Base-by-base conservation (phyloP, 2,329 filamentous ascomycete genomes). In the Ambrosiella beaveri region DNA sequence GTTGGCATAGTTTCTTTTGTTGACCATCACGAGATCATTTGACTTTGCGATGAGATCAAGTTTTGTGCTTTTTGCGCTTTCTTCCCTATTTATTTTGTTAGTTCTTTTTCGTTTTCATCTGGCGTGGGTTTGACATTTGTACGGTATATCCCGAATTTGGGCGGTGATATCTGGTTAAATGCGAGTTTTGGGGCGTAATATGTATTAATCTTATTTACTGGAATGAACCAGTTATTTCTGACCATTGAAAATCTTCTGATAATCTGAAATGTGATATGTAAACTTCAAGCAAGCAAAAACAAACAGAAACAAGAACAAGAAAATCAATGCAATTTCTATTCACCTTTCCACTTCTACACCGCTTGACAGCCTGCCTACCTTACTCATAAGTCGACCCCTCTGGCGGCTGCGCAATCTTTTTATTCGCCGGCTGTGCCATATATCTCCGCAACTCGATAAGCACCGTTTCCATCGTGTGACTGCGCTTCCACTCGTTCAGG, bases 401-500 rank as follows among this genome's bases (percentile, higher is more conserved):
- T 3, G 87, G 80, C 45, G 93, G 93, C 70, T 98, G 93, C 11
- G 88, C 86, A 37, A 96, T 81, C 74, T 97, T 97, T 80, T 96
- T 96, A 74, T 97, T 86, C 64, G 82, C 78, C 35, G 86, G 83
- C 61, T 90, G 80, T 37, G 91, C 91, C 93, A 98, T 97, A 70
- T 87, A 95, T 85, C 85, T 83, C 74, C 88, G 79, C 61, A 95
- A 75, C 69, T 95, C 89, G 62, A 93, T 88, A 63, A 95, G 74
- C 57, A 95, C 83, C 1, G 88, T 95, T 75, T 97, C 91, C 87
- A 95, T 95, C 39, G 89, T 95, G 68, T 89, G 93, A 52, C 94
- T 85, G 61, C 88, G 79, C 75, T 87, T 93, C 93, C 93, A 98
- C 70, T 87, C 83, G 58, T 84, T 80, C 50, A 98, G 78, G 66